Base-by-base conservation (phyloP, 2,329 filamentous ascomycete species). In the Calonectria pauciramosa region DNA sequence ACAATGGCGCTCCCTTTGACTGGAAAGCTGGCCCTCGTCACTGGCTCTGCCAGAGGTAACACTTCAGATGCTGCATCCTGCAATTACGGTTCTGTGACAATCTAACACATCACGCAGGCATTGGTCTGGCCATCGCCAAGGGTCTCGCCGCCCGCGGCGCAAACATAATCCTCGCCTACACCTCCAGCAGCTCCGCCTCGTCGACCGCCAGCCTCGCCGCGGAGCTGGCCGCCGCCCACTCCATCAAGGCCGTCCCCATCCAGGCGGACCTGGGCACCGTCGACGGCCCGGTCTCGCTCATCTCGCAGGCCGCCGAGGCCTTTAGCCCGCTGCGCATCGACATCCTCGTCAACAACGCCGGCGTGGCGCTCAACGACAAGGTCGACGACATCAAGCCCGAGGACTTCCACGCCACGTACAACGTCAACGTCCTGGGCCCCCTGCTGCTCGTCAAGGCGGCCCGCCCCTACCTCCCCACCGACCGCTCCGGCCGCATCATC, bases 261-360 rank as follows among this genome's bases (percentile, higher is more conserved):
- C 91, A 93, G 80, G 90, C 96, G 81, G 94, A 81, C 54, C 80
- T 81, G 54, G 74, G 80, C 23, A 75, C 69, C 20, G 74, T 77
- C 38, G n/a, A 70, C 10, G 80, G 80, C 9, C 79, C 79, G 7
- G 79, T 79, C 3, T 74, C 72, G 10, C 80, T 81, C 70, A 75
- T 81, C 67, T 64, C 77, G 28, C 80, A 81, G 60, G 80, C 80
- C 20, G 74, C 71, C 20, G 66, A 80, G 65, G 77, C 76, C 47
- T 81, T 81, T 34, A 70, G 26, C 65, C 80, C 80, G 20, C 71
- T 81, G 23, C 80, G 80, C 52, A 80, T 81, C 68, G 80, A 96
- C 85, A 95, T 97, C 79, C 87, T 97, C 67, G 87, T 97, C 87
- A 96, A 97, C 89, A 97, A 97, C 84, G 95, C 95, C 52, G 95